phyloP scores from a whole-genome alignment of 2,329 filamentous ascomycete genomes.

The Apiospora saccharicola region DNA sequence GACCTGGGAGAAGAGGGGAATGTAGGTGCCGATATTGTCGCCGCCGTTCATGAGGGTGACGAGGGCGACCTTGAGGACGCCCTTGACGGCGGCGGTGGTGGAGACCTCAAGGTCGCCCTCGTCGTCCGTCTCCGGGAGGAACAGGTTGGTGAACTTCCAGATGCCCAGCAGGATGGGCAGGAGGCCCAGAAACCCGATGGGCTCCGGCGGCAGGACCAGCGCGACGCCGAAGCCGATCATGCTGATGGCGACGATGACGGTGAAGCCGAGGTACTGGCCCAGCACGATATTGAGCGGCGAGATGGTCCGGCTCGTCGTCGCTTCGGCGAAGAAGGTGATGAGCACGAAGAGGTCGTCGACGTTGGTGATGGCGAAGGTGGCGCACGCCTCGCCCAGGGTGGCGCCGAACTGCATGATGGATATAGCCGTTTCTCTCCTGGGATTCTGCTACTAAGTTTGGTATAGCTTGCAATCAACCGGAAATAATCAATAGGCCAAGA shows the following conservation, averaged over 20 bases:
- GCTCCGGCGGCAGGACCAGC: conserved; percentile 42
- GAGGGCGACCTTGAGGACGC: conserved; percentile 38
- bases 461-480: not conserved
- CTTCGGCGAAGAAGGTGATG: conserved; percentile 46
- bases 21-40: conserved; percentile 46
- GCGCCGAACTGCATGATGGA: conserved; percentile 30
- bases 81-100: conserved; percentile 26
- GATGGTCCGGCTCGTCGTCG: conserved; percentile 36
- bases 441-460: not conserved
- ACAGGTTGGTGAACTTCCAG: conserved; percentile 38
- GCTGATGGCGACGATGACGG: conserved; percentile 43
- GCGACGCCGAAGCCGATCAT: conserved; percentile 45
- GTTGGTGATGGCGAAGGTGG: conserved; percentile 41
- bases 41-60: conserved; percentile 46
- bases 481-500: not conserved
- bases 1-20: conserved; percentile 45
- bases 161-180: conserved; percentile 43
- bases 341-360: conserved; percentile 49
- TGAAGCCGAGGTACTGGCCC: conserved; percentile 44
- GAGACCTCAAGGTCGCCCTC: conserved; percentile 26
- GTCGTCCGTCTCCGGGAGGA: conserved; percentile 31
- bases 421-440: not conserved
- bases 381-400: conserved; percentile 38
- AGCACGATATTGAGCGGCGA: conserved; percentile 36
- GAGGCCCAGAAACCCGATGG: conserved; percentile 46